A percentile compares a stretch with the other conserved stretches of the same genome.
Evolutionary conservation across 208 protist species (phyloP).

Genomic region (Acanthamoeba culbertsoni): DNA sequence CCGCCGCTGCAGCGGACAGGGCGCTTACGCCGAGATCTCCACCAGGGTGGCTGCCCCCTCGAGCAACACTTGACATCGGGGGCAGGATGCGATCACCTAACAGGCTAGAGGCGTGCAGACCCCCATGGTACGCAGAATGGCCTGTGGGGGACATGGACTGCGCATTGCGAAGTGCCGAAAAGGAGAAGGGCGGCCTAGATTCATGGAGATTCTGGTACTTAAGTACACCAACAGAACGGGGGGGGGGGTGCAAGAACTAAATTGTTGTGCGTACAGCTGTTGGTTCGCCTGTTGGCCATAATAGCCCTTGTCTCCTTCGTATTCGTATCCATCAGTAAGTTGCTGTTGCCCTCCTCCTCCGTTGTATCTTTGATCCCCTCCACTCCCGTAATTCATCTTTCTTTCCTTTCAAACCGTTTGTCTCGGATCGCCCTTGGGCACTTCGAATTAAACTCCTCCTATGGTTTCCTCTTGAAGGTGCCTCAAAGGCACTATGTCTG

Average conservation of each 20-base stretch:
- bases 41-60: not conserved
- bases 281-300: not conserved
- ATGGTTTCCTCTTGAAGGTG: not conserved
- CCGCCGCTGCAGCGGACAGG: not conserved
- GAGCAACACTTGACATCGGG: not conserved
- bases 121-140: not conserved
- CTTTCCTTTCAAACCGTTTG: not conserved
- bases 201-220: not conserved
- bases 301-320: not conserved
- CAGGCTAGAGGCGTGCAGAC: not conserved
- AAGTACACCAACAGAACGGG: not conserved
- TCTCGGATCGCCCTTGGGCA: not conserved
- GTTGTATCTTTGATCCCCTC: not conserved
- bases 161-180: not conserved
- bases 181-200: not conserved
- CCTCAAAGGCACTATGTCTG: too few relatives aligned
- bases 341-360: not conserved
- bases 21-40: not conserved
- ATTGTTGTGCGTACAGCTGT: constrained; percentile 30
- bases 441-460: not conserved
- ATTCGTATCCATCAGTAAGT: constrained; percentile 8
- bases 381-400: not conserved
- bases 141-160: not conserved
- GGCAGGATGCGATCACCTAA: not conserved
- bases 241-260: not conserved